Evolutionary conservation across 2,329 filamentous ascomycete genomes (phyloP), one percentile per base, ranked within the genome.

Genomic region (Microdochium trichocladiopsis): DNA sequence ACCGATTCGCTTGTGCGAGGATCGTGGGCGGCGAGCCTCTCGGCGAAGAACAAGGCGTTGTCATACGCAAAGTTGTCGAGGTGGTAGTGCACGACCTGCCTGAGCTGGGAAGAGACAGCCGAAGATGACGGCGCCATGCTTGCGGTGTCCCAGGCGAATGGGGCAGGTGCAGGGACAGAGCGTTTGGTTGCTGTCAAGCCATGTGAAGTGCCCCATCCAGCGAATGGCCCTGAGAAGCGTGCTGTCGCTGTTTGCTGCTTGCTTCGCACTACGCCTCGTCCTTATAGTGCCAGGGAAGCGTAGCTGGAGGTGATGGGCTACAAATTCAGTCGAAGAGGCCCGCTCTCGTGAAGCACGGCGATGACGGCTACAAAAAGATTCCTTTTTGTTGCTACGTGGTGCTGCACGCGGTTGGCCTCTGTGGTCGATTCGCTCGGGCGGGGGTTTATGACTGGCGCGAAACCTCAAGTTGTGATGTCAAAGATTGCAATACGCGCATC

Each of bases 31-130:
- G 84, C 80, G 21, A 96, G 81, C 58, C 94, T 84, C 64, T 93
- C 90, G 55, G 94, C 88, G 56, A 96, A 90, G 72, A 99, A 99
- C 43, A 96, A 84, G 52, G 94, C 94, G 66, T 95, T 97, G 52
- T 92, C 85, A 65, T 88, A 79, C 36, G 92, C 83, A 64, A 91
- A 86, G 66, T 96, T 95, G 75, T 99, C 94, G 68, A 99, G 84
- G 61, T 86, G 82, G 65, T 86, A 85, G 62, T 84, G 72, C 52
- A 86, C 73, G 53, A 79, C 71, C 67, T 86, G 82, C 62, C 78
- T 76, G 53, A 86, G 62, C 56, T 82, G 71, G 62, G 72, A 71
- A 49, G 74, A 74, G 45, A 80, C 71, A 57, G 74, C 72, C 50
- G 72, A 69, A 58, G 67, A 73, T 52, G 74, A 76, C 36, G 79